Evolutionary conservation across 2,329 filamentous ascomycete genomes (phyloP).

Genomic region (Colletotrichum cordylinicola): DNA sequence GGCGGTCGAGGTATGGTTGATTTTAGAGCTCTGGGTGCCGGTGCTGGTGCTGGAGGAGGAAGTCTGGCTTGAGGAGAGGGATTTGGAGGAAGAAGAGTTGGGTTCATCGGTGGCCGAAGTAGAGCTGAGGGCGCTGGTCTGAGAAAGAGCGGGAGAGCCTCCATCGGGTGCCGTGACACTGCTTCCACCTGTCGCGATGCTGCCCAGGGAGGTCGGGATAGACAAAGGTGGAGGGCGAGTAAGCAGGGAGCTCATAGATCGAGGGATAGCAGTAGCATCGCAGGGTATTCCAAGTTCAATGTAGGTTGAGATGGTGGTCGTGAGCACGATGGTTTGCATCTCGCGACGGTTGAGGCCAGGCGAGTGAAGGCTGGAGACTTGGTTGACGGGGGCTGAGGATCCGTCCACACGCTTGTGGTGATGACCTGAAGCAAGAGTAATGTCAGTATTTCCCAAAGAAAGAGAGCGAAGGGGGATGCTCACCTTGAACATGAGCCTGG

Average conservation of each 20-base stretch:
- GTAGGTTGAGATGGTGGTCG: not conserved
- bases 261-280: not conserved
- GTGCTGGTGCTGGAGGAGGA: not conserved
- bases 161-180: not conserved
- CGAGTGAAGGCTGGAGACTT: not conserved
- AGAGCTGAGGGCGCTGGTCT: not conserved
- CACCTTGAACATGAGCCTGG: not conserved
- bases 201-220: not conserved
- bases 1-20: not conserved
- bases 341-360: not conserved
- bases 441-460: not conserved
- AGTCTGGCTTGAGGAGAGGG: not conserved
- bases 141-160: not conserved
- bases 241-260: not conserved
- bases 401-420: rapidly evolving
- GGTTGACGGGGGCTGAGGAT: not conserved
- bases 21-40: not conserved
- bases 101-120: rapidly evolving
- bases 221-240: not conserved
- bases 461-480: not conserved
- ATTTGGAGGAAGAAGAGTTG: not conserved
- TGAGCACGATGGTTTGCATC: not conserved
- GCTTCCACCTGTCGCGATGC: not conserved
- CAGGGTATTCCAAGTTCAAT: not conserved
- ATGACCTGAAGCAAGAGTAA: rapidly evolving